Evolutionary conservation across 2,329 filamentous ascomycete species (phyloP), one percentile per base, ranked within the genome.

Genomic region (Colletotrichum limetticola): DNA sequence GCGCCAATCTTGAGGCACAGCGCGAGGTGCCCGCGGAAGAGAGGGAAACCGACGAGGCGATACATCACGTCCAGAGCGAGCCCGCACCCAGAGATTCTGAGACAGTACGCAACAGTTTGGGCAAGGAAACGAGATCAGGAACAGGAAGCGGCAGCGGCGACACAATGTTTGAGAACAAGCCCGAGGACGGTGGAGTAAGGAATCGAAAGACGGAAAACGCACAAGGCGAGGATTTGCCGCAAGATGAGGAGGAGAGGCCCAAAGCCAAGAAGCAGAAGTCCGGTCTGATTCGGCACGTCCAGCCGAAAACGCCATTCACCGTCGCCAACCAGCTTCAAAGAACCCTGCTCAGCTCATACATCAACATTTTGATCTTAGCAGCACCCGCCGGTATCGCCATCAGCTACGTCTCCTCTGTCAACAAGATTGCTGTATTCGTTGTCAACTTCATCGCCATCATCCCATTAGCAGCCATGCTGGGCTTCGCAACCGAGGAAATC

Each of bases 391-490:
- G 95, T 71, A 94, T 98, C 78, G 93, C 89, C 2, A 81, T 96
- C 65, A 90, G 94, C 78, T 95, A 92, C 78, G 83, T 91, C 22
- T 76, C 79, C 5, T 77, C 80, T 12, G 84, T 93, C 64, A 86
- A 88, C 78, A 85, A 87, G 3, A 86, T 93, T 71, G 89, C 87
- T 37, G 86, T 97, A 59, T 98, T 98, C 78, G 90, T 95, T 68
- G 89, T 98, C 83, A 98, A 98, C 85, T 98, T 98, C 78, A 89
- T 98, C 75, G 96, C 95, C 74, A 98, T 98, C 77, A 92, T 98
- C 72, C 95, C 95, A 0, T 87, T 98, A 53, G 96, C 96, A 3
- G 94, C 93, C 16, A 92, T 98, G 86, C 87, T 98, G 28, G 93
- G 93, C 77, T 97, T 93, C 78, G 94, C 94, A 0, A 98, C 96